Evolutionary conservation across 805 yeast genomes (phyloP), one percentile per base, ranked within the genome.

Genomic region (Ogataea siamensis): DNA sequence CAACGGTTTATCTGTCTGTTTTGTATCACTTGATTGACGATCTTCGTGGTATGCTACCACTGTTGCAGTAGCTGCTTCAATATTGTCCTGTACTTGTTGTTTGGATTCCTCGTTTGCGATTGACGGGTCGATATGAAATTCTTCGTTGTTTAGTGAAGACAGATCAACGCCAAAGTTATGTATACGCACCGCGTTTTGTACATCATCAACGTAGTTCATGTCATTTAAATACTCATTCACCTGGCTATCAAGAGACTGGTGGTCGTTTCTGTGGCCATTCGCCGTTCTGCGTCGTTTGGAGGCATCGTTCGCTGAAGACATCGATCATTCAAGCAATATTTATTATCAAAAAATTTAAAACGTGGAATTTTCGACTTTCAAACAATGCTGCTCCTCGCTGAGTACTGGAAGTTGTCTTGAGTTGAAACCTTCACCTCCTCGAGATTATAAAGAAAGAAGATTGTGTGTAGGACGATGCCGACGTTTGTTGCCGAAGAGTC

Each of bases 221-320:
- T 44, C 45, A 11, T 55, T 54, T 24, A 58, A 50, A 32, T 55
- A 57, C 32, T 58, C 58, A 16, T 43, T 51, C 13, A 57, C 62
- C 39, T 57, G 59, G 7, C 42, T 45, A 27, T 55, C 54, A 19
- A 57, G 41, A 3, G 54, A 25, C 28, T 51, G 57, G 15, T 56
- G 61, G 39, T 56, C 62, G 17, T 48, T 46, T 11, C 45, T 51
- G 10, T 44, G 32, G 3, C 45, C 50, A 9, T 38, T 11, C 4
- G 35, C 5, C 5, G 27, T 20, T 23, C 32, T 25, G 9, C 37
- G 41, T 38, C 37, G 24, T 27, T 38, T 32, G 8, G 29, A 13
- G 17, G 13, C 23, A 13, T 25, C 34, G 19, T 22, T 31, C 12
- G 16, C 17, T 9, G 36, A 25, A 8, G 41, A 32, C 41, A 38